A percentile compares a stretch with the other conserved stretches of the same genome.
These are phyloP conservation scores for Sideroxylon spinosum DNA, from an alignment of 179 eudicot species.

Conservation along the genomic window DNA sequence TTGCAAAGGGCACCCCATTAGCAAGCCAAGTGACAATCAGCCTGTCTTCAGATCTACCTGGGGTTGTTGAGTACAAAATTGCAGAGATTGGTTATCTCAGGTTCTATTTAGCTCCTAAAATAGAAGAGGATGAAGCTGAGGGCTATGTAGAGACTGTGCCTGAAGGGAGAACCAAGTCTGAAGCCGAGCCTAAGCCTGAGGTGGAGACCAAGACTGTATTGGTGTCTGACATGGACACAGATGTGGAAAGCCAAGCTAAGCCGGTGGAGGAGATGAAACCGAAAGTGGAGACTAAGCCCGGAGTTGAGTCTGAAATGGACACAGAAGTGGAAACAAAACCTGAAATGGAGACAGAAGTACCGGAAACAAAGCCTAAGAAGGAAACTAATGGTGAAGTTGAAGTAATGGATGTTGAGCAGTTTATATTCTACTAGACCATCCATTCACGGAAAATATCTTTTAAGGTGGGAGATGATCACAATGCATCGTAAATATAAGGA, in stretches of 20 bases:
- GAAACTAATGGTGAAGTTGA: constrained; percentile 36
- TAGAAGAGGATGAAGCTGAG: constrained; percentile 54
- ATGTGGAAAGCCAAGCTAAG: no score
- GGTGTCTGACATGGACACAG: constrained; percentile 16
- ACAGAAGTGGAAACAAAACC: constrained; percentile 23
- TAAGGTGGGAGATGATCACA: neutral
- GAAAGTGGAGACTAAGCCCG: neutral
- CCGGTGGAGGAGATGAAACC: constrained; percentile 15
- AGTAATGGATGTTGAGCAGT: constrained; percentile 41
- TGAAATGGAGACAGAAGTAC: constrained; percentile 17
- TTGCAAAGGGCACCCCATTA: constrained; percentile 75
- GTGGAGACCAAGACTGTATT: constrained; percentile 9
- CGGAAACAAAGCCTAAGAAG: constrained; percentile 17
- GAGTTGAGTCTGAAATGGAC: constrained; percentile 12
- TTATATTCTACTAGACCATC: neutral
- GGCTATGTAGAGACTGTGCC: constrained; percentile 28
- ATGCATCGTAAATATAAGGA: neutral
- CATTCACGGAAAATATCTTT: neutral
- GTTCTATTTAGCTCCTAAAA: constrained; percentile 70
- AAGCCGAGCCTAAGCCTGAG: constrained; percentile 19
- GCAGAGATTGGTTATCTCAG: constrained; percentile 80
- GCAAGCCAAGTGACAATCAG: constrained; percentile 64
- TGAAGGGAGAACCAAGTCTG: constrained; percentile 32
- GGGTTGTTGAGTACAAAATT: constrained; percentile 69
- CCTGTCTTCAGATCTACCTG: constrained; percentile 66